Evolutionary conservation across 2,329 filamentous ascomycete species (phyloP).

Genomic region (Colletotrichum shisoi): DNA sequence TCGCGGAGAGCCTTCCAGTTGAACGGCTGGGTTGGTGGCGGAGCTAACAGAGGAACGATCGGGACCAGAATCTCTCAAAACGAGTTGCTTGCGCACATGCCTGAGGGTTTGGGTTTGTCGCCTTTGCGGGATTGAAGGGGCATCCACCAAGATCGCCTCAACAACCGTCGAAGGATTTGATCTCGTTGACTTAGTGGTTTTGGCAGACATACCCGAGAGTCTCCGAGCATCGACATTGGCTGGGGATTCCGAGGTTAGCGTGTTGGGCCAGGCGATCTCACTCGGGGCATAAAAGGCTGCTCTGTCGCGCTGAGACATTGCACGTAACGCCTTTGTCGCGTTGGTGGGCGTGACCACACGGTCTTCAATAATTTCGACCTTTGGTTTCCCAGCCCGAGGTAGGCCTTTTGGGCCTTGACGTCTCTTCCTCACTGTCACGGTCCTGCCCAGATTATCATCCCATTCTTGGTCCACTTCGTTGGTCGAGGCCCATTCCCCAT

Average conservation of each 20-base stretch:
- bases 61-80: slow-evolving; percentile 58
- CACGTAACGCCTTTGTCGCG: slow-evolving; percentile 59
- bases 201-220: slow-evolving; percentile 63
- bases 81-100: slow-evolving; percentile 66
- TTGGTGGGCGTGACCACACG: slow-evolving; percentile 59
- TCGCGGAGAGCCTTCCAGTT: slow-evolving; percentile 45
- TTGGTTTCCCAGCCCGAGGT: slow-evolving; percentile 42
- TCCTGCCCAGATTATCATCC: slow-evolving; percentile 62
- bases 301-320: slow-evolving; percentile 57
- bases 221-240: slow-evolving; percentile 56
- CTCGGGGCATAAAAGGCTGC: slow-evolving; percentile 51
- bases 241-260: slow-evolving; percentile 52
- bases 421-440: slow-evolving; percentile 62
- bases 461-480: slow-evolving; percentile 63
- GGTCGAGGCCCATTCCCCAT: slow-evolving; percentile 64
- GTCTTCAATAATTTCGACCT: slow-evolving; percentile 57
- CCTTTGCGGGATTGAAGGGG: slow-evolving; percentile 53
- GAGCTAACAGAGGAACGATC: slow-evolving; percentile 55
- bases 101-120: slow-evolving; percentile 66
- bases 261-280: slow-evolving; percentile 45
- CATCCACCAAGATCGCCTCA: slow-evolving; percentile 65
- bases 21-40: slow-evolving; percentile 51
- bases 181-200: slow-evolving; percentile 62
- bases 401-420: slow-evolving; percentile 41
- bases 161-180: slow-evolving; percentile 66